phyloP scores from a whole-genome alignment of 768 basidiomycete species.

The Russula virescens region DNA sequence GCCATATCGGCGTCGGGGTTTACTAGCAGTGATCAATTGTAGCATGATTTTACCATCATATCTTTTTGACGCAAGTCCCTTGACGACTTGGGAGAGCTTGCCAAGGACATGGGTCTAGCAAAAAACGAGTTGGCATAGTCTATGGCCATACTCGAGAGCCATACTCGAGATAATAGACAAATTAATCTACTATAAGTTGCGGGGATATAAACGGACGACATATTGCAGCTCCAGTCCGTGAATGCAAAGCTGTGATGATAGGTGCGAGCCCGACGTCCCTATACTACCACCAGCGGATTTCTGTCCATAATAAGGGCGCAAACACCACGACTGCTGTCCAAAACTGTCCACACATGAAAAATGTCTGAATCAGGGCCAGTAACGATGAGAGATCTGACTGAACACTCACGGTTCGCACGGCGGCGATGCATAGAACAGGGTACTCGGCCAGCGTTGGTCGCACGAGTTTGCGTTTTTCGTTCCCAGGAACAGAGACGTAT shows the following conservation, averaged over 20 bases:
- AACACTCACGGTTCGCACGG: conserved; percentile 56
- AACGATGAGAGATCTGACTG: not conserved
- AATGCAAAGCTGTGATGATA: not conserved
- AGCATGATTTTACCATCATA: not conserved
- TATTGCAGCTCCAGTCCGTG: not conserved
- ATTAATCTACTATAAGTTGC: not conserved
- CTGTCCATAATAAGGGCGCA: conserved; percentile 81
- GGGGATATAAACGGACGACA: not conserved
- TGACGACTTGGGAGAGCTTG: not conserved
- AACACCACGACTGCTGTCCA: conserved; percentile 91
- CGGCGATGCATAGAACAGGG: conserved; percentile 57
- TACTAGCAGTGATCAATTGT: conserved; percentile 2
- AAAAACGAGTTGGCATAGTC: not conserved
- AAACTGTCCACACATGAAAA: conserved; percentile 45
- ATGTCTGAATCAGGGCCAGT: not conserved
- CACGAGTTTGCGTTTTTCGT: conserved; percentile 37
- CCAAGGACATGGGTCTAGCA: not conserved
- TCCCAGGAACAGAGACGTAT: conserved; percentile 30
- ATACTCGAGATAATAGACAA: not conserved
- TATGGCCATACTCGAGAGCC: too few species aligned
- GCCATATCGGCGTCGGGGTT: not conserved
- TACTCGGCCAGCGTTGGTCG: conserved; percentile 55
- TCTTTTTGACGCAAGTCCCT: not conserved
- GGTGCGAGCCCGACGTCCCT: not conserved
- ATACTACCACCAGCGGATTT: conserved; percentile 64